Evolutionary conservation across 371 early-diverging fungal species (phyloP).

Genomic region (Mucor indicus): DNA sequence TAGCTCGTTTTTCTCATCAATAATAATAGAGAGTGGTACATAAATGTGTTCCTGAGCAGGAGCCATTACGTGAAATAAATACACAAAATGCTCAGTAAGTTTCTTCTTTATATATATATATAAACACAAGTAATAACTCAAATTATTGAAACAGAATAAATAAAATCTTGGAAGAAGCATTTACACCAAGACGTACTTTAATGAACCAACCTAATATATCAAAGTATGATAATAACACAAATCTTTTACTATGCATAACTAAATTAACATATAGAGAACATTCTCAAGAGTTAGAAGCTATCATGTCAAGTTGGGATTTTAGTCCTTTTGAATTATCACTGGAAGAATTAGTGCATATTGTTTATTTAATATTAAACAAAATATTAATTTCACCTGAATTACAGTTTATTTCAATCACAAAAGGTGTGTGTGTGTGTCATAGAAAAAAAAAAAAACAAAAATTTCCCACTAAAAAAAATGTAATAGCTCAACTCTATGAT

Average conservation of each 20-base stretch:
- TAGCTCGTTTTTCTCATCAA: neutral
- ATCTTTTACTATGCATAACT: too few relatives aligned
- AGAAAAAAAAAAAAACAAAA: neutral
- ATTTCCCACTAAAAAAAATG: neutral
- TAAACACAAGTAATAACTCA: too few relatives aligned
- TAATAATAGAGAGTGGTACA: neutral
- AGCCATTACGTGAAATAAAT: neutral
- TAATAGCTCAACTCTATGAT: slow-evolving; percentile 55
- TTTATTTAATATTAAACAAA: slow-evolving; percentile 63
- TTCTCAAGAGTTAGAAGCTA: neutral
- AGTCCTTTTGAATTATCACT: slow-evolving; percentile 62
- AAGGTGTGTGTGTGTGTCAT: slow-evolving; percentile 35
- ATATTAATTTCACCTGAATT: slow-evolving; percentile 57
- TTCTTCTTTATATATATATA: neutral
- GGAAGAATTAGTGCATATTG: slow-evolving; percentile 65
- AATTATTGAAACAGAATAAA: too few relatives aligned
- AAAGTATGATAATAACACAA: too few relatives aligned
- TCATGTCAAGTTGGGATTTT: slow-evolving; percentile 60
- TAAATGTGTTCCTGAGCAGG: neutral
- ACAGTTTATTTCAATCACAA: slow-evolving; percentile 42
- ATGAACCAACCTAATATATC: too few relatives aligned
- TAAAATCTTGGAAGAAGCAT: too few relatives aligned
- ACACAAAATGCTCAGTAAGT: slow-evolving; percentile 2
- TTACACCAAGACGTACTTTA: too few relatives aligned
- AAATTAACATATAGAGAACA: neutral